Percentiles rank a stretch among this genome's conserved stretches.
Evolutionary conservation across 1,139 yeast species (phyloP).

Genomic region (Lizanozyma gosingica): DNA sequence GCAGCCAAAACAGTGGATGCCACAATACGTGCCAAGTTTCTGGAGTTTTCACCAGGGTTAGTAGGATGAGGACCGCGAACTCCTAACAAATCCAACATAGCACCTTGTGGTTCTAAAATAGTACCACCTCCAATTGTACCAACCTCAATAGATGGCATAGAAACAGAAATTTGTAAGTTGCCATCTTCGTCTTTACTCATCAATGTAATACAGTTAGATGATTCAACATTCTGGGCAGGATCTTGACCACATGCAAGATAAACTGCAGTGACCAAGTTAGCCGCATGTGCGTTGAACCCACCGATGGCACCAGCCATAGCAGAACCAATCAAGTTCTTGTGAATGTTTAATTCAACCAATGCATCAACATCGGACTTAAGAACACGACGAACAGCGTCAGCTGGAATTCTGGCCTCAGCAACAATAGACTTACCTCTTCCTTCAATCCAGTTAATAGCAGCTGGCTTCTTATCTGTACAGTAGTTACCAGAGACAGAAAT

Average conservation of each 20-base stretch:
- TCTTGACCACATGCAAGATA: slow-evolving; percentile 96
- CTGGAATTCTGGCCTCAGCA: slow-evolving; percentile 92
- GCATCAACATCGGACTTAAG: slow-evolving; percentile 90
- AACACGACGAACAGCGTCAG: slow-evolving; percentile 67
- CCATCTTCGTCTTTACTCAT: slow-evolving; percentile 74
- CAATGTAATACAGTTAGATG: slow-evolving; percentile 92
- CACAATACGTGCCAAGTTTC: slow-evolving; percentile 88
- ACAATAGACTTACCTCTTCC: slow-evolving; percentile 98
- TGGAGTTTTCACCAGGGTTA: slow-evolving; percentile 89
- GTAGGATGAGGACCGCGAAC: slow-evolving; percentile 95
- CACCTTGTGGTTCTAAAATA: slow-evolving; percentile 91
- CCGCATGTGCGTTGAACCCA: slow-evolving; percentile 97
- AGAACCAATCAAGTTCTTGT: slow-evolving; percentile 88
- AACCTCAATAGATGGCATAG: slow-evolving; percentile 98
- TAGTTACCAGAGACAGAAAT: slow-evolving; percentile 94
- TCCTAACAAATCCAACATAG: slow-evolving; percentile 91
- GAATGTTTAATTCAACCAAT: slow-evolving; percentile 77
- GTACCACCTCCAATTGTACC: slow-evolving; percentile 99
- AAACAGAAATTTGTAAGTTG: slow-evolving; percentile 81
- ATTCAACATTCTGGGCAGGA: slow-evolving; percentile 97
- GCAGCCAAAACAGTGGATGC: slow-evolving; percentile 97
- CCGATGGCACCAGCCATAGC: slow-evolving; percentile 99
- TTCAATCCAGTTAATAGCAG: slow-evolving; percentile 98
- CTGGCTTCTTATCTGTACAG: slow-evolving; percentile 96
- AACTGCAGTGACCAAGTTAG: slow-evolving; percentile 90